Conservation (phyloP, 2,329 filamentous ascomycete species). For the Fusarium euwallaceae region DNA sequence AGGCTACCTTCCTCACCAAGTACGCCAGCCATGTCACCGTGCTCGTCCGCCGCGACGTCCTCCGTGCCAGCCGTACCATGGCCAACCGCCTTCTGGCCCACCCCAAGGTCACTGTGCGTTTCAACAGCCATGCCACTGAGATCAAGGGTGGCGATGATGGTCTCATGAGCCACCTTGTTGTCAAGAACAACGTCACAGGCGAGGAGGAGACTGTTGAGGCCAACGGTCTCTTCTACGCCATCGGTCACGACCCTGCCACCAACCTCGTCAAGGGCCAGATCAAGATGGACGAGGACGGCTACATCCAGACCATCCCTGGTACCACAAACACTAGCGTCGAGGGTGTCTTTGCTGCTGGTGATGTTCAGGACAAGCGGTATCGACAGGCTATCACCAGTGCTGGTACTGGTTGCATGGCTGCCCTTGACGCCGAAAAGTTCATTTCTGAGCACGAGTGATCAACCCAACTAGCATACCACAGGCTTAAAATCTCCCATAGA, state of each 20-base stretch:
- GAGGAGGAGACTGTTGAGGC: conserved; percentile 87
- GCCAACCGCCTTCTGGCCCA: conserved; percentile 84
- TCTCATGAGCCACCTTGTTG: conserved; percentile 87
- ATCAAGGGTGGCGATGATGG: conserved; percentile 87
- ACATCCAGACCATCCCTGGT: conserved; percentile 89
- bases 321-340: conserved; percentile 88
- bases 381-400: conserved; percentile 98
- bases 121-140: conserved; percentile 85
- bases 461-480: conserved; percentile 27
- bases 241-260: conserved; percentile 96
- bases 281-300: conserved; percentile 89
- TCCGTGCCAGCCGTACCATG: conserved; percentile 93
- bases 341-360: conserved; percentile 95
- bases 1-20: conserved; percentile 97
- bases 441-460: conserved; percentile 77
- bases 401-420: conserved; percentile 94
- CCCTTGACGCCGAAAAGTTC: conserved; percentile 95
- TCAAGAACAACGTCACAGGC: conserved; percentile 84
- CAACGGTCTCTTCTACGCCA: conserved; percentile 95
- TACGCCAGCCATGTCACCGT: conserved; percentile 97
- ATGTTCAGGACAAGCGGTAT: conserved; percentile 99
- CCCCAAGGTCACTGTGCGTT: conserved; percentile 91
- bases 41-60: conserved; percentile 86
- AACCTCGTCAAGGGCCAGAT: conserved; percentile 91
- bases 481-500: conserved; percentile 41